Conservation (phyloP, 2,329 filamentous ascomycete species). For the Onygenales sp. region DNA sequence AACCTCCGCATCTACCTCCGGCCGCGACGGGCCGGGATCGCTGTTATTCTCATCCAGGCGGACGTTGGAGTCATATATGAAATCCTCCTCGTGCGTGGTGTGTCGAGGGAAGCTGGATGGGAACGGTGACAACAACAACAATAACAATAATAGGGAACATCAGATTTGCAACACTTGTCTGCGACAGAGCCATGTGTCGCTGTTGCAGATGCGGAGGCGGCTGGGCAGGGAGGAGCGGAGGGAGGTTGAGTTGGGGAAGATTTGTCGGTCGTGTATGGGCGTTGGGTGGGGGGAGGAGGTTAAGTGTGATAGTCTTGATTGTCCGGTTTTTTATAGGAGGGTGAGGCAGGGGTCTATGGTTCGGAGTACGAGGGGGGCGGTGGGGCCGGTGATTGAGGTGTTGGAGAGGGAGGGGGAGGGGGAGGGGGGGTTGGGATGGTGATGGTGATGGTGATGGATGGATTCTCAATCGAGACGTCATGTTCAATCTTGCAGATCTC, state of each 20-base stretch:
- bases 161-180: slow-evolving; percentile 33
- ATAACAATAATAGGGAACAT: slow-evolving; percentile 20
- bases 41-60: slow-evolving; percentile 39
- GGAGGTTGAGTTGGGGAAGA: slow-evolving; percentile 52
- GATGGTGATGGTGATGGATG: too few species aligned
- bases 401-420: slow-evolving; percentile 25
- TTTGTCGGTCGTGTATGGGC: slow-evolving; percentile 75
- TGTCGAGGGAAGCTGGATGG: slow-evolving; percentile 54
- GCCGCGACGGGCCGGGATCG: slow-evolving; percentile 12
- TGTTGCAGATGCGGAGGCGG: slow-evolving; percentile 54
- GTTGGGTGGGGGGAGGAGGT: slow-evolving; percentile 66
- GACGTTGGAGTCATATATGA: slow-evolving; percentile 93
- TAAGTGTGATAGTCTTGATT: slow-evolving; percentile 83
- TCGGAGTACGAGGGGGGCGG: slow-evolving; percentile 25
- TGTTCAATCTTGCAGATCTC: too few species aligned
- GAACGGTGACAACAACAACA: slow-evolving; percentile 1
- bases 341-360: slow-evolving; percentile 28
- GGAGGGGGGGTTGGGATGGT: slow-evolving; percentile 27
- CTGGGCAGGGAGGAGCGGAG: slow-evolving; percentile 56
- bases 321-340: slow-evolving; percentile 71
- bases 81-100: slow-evolving; percentile 65
- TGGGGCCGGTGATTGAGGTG: slow-evolving; percentile 27
- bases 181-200: slow-evolving; percentile 41
- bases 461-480: too few species aligned
- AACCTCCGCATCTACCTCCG: slow-evolving; percentile 2